These are phyloP conservation scores for Parascedosporium putredinis DNA, from an alignment of 2,329 filamentous ascomycete species.

Conservation along the genomic window DNA sequence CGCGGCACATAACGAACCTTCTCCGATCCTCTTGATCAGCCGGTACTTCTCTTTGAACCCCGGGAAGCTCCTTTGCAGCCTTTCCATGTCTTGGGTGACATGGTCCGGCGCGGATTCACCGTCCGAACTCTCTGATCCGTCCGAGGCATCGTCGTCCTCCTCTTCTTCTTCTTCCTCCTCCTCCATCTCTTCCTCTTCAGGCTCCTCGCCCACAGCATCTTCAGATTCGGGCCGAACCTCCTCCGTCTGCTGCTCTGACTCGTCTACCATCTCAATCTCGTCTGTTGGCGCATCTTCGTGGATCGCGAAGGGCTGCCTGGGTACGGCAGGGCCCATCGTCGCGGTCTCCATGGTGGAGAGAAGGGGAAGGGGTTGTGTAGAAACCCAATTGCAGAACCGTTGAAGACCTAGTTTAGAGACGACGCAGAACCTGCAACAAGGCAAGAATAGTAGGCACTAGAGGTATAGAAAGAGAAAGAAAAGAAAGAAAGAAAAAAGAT, in stretches of 20 bases:
- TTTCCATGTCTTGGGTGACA: slow-evolving; percentile 79
- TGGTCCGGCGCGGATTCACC: slow-evolving; percentile 56
- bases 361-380: not conserved
- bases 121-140: slow-evolving; percentile 36
- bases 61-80: slow-evolving; percentile 70
- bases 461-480: not conserved
- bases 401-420: not conserved
- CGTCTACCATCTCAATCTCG: slow-evolving; percentile 33
- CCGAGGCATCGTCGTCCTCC: slow-evolving; percentile 25
- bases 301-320: slow-evolving; percentile 31
- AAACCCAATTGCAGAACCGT: not conserved
- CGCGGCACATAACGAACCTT: slow-evolving; percentile 48
- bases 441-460: too few relatives aligned
- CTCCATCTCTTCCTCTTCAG: slow-evolving; percentile 25
- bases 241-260: slow-evolving; percentile 19
- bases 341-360: not conserved
- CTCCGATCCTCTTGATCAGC: slow-evolving; percentile 91
- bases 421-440: too few relatives aligned
- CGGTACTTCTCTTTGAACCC: slow-evolving; percentile 78
- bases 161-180: slow-evolving; percentile 27
- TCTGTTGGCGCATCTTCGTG: slow-evolving; percentile 40
- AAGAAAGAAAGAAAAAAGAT: too few relatives aligned
- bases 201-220: slow-evolving; percentile 23
- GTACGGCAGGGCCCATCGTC: not conserved
- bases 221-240: slow-evolving; percentile 20